Evolutionary conservation across 2,329 filamentous ascomycete species (phyloP).

Genomic region (Aspergillus fumigatiaffinis): DNA sequence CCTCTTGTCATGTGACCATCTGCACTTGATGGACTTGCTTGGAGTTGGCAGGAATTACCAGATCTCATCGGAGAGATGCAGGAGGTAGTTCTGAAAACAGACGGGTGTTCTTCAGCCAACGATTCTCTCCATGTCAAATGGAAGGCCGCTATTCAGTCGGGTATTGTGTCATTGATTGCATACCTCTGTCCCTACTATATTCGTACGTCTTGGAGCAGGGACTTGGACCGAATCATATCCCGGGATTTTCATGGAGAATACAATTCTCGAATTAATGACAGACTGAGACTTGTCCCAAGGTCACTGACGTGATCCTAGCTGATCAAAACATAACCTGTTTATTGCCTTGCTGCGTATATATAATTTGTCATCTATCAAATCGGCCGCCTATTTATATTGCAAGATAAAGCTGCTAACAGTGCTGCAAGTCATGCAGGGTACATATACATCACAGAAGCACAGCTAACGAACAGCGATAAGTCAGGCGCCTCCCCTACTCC

Average conservation of each 20-base stretch:
- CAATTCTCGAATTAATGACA: too few relatives aligned
- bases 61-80: background rate
- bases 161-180: too few relatives aligned
- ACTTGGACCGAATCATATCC: too few relatives aligned
- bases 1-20: background rate
- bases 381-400: background rate
- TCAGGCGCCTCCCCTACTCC: conserved; percentile 7
- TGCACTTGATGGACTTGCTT: background rate
- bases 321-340: too few relatives aligned
- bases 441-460: background rate
- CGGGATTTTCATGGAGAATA: too few relatives aligned
- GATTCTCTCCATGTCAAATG: too few relatives aligned
- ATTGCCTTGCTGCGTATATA: background rate
- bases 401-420: background rate
- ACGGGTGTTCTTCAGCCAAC: too few relatives aligned
- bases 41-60: background rate
- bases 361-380: background rate
- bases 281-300: too few relatives aligned
- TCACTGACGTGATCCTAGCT: too few relatives aligned
- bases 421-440: background rate
- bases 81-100: background rate
- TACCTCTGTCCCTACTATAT: too few relatives aligned
- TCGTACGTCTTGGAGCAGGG: too few relatives aligned
- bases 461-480: background rate
- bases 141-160: too few relatives aligned